Evolutionary conservation across 352 stramenopile genomes (phyloP).

Genomic region (Peronospora destructor): DNA sequence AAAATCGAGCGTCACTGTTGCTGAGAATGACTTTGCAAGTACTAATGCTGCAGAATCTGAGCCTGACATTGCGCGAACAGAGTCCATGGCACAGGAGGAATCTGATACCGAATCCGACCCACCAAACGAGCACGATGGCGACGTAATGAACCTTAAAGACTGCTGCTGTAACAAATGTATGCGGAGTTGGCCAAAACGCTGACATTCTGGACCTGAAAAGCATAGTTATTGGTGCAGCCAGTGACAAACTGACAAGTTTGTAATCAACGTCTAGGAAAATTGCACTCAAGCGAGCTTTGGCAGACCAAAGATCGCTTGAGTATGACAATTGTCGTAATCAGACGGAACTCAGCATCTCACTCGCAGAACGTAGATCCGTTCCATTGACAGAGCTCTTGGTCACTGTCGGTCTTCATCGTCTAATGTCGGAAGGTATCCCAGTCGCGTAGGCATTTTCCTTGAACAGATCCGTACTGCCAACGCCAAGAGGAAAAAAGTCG

Average conservation of each 20-base stretch:
- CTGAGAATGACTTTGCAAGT: constrained; percentile 3
- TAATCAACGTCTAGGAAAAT: not conserved
- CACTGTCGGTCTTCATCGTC: not conserved
- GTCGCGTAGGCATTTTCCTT: too few relatives aligned
- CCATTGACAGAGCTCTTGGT: constrained; percentile 1
- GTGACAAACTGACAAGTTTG: not conserved
- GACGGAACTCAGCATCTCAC: not conserved
- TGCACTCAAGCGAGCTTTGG: not conserved
- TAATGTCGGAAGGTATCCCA: too few relatives aligned
- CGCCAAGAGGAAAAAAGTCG: constrained; percentile 3
- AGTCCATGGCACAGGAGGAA: not conserved
- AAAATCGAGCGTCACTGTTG: constrained; percentile 1
- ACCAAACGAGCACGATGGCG: constrained; percentile 16
- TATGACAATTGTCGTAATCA: not conserved
- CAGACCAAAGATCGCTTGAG: too few relatives aligned
- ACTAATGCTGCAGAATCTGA: constrained; percentile 6
- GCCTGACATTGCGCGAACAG: constrained; percentile 1
- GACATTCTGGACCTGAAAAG: constrained; percentile 15
- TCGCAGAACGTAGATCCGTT: constrained; percentile 1
- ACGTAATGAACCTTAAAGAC: constrained; percentile 20
- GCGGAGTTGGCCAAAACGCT: constrained; percentile 24
- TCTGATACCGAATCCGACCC: constrained; percentile 3
- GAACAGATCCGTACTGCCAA: not conserved
- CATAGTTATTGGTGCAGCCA: constrained; percentile 2
- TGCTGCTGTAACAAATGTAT: constrained; percentile 30